Conservation (phyloP, 108 stramenopile species). For the Nitzschia putrida region DNA sequence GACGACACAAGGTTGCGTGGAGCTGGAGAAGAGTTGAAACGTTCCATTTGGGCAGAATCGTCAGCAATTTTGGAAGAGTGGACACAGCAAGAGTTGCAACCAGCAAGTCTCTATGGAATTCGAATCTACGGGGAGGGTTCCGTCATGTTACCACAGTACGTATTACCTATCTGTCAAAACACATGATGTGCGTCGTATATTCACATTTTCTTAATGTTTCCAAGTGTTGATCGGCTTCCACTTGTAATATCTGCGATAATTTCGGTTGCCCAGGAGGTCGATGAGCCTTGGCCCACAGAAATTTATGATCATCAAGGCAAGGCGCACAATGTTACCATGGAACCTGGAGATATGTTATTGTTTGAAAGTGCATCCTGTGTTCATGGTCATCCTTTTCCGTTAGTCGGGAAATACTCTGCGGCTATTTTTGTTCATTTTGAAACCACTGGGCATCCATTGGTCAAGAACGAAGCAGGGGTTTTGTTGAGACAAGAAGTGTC, state of each 20-base stretch:
- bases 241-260: slow-evolving; percentile 60
- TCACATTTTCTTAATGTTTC: background rate
- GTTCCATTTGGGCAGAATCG: slow-evolving; percentile 59
- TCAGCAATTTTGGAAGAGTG: slow-evolving; percentile 83
- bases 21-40: slow-evolving; percentile 34
- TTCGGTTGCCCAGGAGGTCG: slow-evolving; percentile 85
- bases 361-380: slow-evolving; percentile 89
- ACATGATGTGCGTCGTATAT: background rate
- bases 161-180: slow-evolving; percentile 64
- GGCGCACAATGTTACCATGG: slow-evolving; percentile 83
- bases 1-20: slow-evolving; percentile 26
- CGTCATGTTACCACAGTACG: slow-evolving; percentile 87
- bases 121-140: slow-evolving; percentile 74
- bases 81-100: slow-evolving; percentile 77
- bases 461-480: slow-evolving; percentile 46
- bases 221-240: slow-evolving; percentile 38
- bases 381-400: slow-evolving; percentile 89
- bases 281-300: slow-evolving; percentile 92
- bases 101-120: slow-evolving; percentile 87
- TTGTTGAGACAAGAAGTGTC: slow-evolving; percentile 6
- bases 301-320: slow-evolving; percentile 87
- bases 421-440: slow-evolving; percentile 78
- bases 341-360: slow-evolving; percentile 87
- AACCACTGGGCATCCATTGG: slow-evolving; percentile 46
- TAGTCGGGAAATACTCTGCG: slow-evolving; percentile 80